phyloP scores from a whole-genome alignment of 441 rosid genomes.

The Erodium texanum region DNA sequence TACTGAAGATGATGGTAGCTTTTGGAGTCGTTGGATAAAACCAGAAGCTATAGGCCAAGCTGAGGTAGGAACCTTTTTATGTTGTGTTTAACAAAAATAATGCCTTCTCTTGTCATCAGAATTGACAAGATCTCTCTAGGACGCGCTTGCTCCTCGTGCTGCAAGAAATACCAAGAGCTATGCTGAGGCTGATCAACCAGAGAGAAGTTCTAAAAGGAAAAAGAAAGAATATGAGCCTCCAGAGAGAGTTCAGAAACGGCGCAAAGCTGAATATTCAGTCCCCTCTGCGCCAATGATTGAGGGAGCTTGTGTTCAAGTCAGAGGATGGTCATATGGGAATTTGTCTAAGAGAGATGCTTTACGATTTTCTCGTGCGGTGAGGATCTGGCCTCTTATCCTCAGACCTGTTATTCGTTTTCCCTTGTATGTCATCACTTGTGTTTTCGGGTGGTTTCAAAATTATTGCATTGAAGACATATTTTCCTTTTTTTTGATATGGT shows the following conservation, averaged over 20 bases:
- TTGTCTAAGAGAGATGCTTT: constrained; percentile 94
- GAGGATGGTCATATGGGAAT: constrained; percentile 97
- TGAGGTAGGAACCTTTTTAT: constrained; percentile 45
- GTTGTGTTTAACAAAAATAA: constrained; percentile 9
- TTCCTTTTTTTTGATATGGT: neutral
- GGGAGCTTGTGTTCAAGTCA: constrained; percentile 92
- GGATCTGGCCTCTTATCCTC: constrained; percentile 12
- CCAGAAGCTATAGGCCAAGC: constrained; percentile 85
- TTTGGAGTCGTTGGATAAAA: constrained; percentile 99
- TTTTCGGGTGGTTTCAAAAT: neutral
- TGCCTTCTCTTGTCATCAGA: neutral
- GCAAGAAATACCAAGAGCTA: too few species aligned
- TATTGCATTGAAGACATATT: neutral
- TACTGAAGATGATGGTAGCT: constrained; percentile 93
- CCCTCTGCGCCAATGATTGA: constrained; percentile 67
- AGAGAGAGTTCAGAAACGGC: too few species aligned
- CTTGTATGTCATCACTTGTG: neutral
- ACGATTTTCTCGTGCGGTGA: constrained; percentile 88
- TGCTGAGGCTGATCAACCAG: too few species aligned
- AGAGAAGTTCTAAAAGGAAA: too few species aligned
- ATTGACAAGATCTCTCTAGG: neutral
- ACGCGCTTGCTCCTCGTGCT: too few species aligned
- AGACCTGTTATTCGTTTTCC: neutral
- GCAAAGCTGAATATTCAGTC: constrained; percentile 40
- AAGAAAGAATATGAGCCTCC: too few species aligned